Evolutionary conservation across 768 basidiomycete genomes (phyloP).

Genomic region (Sutorius australiensis): DNA sequence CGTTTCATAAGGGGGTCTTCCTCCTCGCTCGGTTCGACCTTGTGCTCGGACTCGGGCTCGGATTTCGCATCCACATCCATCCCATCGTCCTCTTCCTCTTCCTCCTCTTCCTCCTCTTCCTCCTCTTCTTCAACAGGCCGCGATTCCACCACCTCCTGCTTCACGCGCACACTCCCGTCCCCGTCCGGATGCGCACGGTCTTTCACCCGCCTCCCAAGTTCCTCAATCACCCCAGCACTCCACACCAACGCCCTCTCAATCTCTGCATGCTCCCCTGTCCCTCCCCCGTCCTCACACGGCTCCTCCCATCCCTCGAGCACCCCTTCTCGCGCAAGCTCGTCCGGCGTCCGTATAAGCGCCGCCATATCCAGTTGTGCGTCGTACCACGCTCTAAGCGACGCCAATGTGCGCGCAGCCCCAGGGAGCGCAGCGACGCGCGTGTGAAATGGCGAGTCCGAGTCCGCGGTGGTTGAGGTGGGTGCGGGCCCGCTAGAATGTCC

Average conservation of each 20-base stretch:
- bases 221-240: conserved; percentile 50
- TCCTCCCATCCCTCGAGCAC: conserved; percentile 23
- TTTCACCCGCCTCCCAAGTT: conserved; percentile 24
- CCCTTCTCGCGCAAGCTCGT: conserved; percentile 35
- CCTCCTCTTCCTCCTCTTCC: neutral
- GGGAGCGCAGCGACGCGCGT: conserved; percentile 14
- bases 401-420: neutral
- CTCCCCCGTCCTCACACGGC: neutral
- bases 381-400: conserved; percentile 6
- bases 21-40: conserved; percentile 3
- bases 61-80: conserved; percentile 22
- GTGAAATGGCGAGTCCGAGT: conserved; percentile 5
- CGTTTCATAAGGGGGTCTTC: conserved; percentile 55
- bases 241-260: conserved; percentile 47
- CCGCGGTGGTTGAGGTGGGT: no score
- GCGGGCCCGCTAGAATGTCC: no score
- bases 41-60: conserved; percentile 1
- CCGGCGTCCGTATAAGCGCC: conserved; percentile 38
- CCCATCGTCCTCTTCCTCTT: neutral
- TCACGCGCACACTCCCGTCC: conserved; percentile 8
- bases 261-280: conserved; percentile 28
- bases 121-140: neutral
- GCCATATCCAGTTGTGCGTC: conserved; percentile 39
- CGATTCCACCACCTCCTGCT: conserved; percentile 11
- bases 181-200: neutral